Evolutionary conservation across 805 yeast genomes (phyloP), one percentile per base, ranked within the genome.

Genomic region (Candida manassasensis): DNA sequence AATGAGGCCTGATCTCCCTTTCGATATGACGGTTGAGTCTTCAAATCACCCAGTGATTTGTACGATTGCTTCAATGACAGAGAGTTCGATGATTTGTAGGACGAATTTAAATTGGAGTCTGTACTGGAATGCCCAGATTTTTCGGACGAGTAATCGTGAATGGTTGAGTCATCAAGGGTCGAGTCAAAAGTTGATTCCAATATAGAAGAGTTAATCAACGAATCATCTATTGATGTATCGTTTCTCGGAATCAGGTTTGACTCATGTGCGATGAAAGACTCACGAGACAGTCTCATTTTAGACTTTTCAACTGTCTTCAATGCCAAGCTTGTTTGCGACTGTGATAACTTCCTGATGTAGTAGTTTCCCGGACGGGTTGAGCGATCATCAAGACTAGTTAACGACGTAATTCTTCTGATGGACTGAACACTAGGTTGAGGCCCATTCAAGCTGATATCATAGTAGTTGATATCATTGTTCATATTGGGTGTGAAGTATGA

Each of bases 401-500:
- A 21, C 13, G 26, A 21, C 18, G 33, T 21, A 19, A 30, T 21
- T 21, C 26, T 19, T 30, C n/a, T 30, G 4, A 30, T 30, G 5
- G 25, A 8, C 4, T 8, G 16, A 13, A 21, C 21, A 4, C 26
- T 16, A 7, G 27, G 12, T 11, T 30, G 19, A 6, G 26, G 12
- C 9, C 13, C 21, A 12, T 12, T 19, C 21, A 30, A 21, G n/a
- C 26, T 21, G 7, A 30, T 30, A 13, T 30, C 33, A 19, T 30
- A 30, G 14, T 30, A 30, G 16, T 30, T 30, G 26, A 19, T 30
- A 30, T 30, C 33, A 30, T 30, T 21, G 15, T 19, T 30, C 33
- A 30, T 30, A 21, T 21, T 30, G 25, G 6, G 15, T 13, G 25
- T 10, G 13, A n/a, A 30, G 13, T n/a, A n/a, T n/a, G n/a, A n/a